Base-by-base conservation (phyloP, 2,329 filamentous ascomycete species). In the Diaporthe batatas region DNA sequence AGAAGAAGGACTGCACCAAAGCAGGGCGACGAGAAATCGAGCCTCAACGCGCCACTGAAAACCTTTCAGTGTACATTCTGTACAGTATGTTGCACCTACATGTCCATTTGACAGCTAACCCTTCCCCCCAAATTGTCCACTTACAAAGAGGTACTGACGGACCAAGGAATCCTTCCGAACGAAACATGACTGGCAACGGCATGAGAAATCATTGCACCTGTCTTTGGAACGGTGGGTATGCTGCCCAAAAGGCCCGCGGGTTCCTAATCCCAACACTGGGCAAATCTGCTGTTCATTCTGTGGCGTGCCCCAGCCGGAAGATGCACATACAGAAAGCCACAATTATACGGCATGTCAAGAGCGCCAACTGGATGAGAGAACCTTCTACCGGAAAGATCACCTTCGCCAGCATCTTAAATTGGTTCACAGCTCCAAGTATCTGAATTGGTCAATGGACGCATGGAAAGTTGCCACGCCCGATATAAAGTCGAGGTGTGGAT, bases 61-160 rank as follows among this genome's bases (percentile, higher is more conserved):
- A 89, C 88, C 2, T 91, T 88, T 80, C 90, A 92, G 80, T 92
- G 90, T 80, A 92, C 90, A 75, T 92, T 92, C 84, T 92, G 90
- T 79, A 91, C 90, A 8, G 71, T 74, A 73, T 29, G 71, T 74
- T n/a, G 25, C 51, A 16, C 12, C 23, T n/a, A 11, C 7, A 18
- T 39, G 36, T 6, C 1, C 6, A 16, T 14, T 51, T 11, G n/a
- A 6, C 34, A 36, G 39, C 16, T 44, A 3, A 4, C 23, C 21
- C 10, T 21, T 6, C 21, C 21, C 34, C 23, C 21, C 25, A 42
- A 25, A n/a, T n/a, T n/a, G n/a, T n/a, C n/a, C n/a, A n/a, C n/a
- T 36, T 29, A n/a, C 34, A 12, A 21, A 16, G 12, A 39, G 55
- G 53, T 21, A 18, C 71, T 73, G 49, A 73, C 23, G 11, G 16